A percentile compares a stretch with the other conserved stretches of the same genome.
These are phyloP conservation scores for Fraxinus sp. DNA, from an alignment of 305 asterid species.

Conservation along the genomic window DNA sequence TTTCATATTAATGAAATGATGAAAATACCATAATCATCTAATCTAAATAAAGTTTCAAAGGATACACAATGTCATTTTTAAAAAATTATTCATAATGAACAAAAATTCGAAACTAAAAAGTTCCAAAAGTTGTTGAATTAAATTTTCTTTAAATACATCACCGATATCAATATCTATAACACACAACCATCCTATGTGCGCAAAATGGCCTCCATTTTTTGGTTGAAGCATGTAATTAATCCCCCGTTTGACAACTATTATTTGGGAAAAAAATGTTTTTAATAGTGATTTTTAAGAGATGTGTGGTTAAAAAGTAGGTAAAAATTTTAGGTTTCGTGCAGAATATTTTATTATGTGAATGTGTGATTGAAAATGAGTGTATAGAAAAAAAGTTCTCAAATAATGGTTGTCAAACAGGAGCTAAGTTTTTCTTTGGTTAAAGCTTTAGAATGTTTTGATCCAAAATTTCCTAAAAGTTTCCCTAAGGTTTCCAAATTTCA, in stretches of 20 bases:
- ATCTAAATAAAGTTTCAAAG: neutral
- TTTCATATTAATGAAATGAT: neutral
- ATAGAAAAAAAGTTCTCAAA: no score
- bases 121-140: neutral
- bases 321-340: no score
- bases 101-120: neutral
- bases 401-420: no score
- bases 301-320: no score
- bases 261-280: no score
- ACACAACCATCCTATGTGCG: neutral
- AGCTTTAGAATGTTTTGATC: neutral
- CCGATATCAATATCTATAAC: neutral
- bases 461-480: neutral
- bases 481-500: neutral
- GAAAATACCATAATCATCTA: neutral
- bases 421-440: neutral
- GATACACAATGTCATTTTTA: neutral
- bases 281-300: no score
- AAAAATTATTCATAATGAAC: neutral
- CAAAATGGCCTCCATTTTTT: neutral
- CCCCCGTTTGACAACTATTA: no score
- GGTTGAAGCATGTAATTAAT: neutral
- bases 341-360: no score
- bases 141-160: neutral
- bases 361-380: no score